phyloP scores from a whole-genome alignment of 1,284 basidiomycete genomes.

The Porogramme epimiltina region DNA sequence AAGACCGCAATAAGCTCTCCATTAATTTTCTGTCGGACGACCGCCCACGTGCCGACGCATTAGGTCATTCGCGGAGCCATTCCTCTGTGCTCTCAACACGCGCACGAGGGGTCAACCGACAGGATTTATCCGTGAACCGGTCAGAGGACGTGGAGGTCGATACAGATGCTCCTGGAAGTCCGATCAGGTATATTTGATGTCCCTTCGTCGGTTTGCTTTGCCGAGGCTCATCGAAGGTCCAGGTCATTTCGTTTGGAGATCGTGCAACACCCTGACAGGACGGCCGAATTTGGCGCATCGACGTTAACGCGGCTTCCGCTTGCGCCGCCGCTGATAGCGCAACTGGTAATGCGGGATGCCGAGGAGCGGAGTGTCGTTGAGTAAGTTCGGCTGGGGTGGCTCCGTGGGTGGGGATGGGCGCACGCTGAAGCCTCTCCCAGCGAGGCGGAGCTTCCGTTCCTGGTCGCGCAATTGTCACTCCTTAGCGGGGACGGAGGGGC shows the following conservation, averaged over 20 bases:
- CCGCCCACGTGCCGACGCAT: constrained; percentile 8
- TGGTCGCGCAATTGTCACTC: constrained; percentile 78
- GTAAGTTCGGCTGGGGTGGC: constrained; percentile 46
- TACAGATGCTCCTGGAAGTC: constrained; percentile 8
- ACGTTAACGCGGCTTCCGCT: constrained; percentile 81
- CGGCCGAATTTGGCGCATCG: constrained; percentile 77
- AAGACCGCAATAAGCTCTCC: constrained; percentile 20
- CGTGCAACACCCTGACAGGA: constrained; percentile 77
- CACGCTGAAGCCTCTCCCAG: constrained; percentile 38
- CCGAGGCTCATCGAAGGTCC: constrained; percentile 1
- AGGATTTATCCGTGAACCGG: background rate
- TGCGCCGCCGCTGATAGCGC: constrained; percentile 79
- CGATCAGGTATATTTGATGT: constrained; percentile 8
- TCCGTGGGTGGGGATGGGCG: background rate
- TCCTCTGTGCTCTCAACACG: constrained; percentile 17
- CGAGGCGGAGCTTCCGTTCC: constrained; percentile 79
- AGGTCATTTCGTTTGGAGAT: constrained; percentile 78
- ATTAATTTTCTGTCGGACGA: constrained; percentile 19
- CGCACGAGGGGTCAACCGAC: constrained; percentile 18
- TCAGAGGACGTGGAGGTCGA: constrained; percentile 13
- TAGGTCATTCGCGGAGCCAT: background rate
- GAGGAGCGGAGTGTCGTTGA: constrained; percentile 66
- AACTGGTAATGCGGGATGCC: constrained; percentile 73
- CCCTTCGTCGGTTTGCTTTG: background rate
- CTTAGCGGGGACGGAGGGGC: constrained; percentile 62